These are phyloP conservation scores for Rehmannia glutinosa DNA, from an alignment of 257 asterid genomes.

Conservation along the genomic window DNA sequence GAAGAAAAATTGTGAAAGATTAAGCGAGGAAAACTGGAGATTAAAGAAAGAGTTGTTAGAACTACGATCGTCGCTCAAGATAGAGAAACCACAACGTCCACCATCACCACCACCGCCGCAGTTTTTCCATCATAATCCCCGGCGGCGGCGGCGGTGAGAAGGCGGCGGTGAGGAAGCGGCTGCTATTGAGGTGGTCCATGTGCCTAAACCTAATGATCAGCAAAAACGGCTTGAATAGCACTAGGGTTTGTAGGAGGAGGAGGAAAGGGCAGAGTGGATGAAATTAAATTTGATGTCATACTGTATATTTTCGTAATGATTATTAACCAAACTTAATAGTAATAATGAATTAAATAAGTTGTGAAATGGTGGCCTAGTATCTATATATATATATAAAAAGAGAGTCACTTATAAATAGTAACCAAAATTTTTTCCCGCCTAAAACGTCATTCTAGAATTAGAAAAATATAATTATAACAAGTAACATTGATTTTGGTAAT, in stretches of 20 bases:
- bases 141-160: not conserved
- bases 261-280: not conserved
- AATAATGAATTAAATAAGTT: too few species aligned
- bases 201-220: not conserved
- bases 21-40: conserved; percentile 41
- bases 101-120: not conserved
- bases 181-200: not conserved
- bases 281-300: not conserved
- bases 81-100: not conserved
- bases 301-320: not conserved
- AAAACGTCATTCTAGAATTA: too few species aligned
- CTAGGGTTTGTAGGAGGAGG: not conserved
- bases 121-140: not conserved
- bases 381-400: too few species aligned
- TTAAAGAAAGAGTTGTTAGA: conserved; percentile 49
- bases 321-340: too few species aligned
- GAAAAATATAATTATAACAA: too few species aligned
- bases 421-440: too few species aligned
- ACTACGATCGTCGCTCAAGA: conserved; percentile 22
- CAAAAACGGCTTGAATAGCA: not conserved
- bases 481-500: too few species aligned
- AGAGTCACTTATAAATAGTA: too few species aligned
- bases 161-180: not conserved
- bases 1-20: conserved; percentile 45
- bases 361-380: too few species aligned